These are phyloP conservation scores for Echria macrotheca DNA, from an alignment of 495 filamentous ascomycete genomes.

Conservation along the genomic window DNA sequence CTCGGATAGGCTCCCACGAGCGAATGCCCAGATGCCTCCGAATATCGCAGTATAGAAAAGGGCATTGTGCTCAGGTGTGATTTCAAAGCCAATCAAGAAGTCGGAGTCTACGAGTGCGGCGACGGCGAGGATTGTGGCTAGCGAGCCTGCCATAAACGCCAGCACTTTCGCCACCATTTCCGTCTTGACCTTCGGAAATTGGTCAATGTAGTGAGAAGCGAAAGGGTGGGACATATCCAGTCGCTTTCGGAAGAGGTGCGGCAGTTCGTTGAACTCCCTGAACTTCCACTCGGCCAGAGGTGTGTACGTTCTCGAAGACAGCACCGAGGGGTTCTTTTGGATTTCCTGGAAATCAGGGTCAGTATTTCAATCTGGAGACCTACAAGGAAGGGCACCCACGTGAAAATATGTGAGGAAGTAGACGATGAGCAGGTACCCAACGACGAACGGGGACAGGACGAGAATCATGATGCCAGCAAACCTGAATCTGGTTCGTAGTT, in stretches of 20 bases:
- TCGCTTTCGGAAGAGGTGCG: slow-evolving; percentile 82
- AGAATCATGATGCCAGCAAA: slow-evolving; percentile 83
- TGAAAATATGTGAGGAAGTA: slow-evolving; percentile 93
- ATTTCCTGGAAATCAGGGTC: too few relatives aligned
- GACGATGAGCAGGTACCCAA: slow-evolving; percentile 73
- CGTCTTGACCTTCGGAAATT: slow-evolving; percentile 93
- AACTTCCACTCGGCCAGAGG: slow-evolving; percentile 97
- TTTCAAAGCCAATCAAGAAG: slow-evolving; percentile 84
- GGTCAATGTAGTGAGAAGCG: slow-evolving; percentile 85
- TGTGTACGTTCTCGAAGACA: slow-evolving; percentile 79
- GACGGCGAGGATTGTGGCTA: slow-evolving; percentile 75
- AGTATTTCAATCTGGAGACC: too few relatives aligned
- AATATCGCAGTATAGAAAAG: slow-evolving; percentile 74
- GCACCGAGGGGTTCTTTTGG: slow-evolving; percentile 79
- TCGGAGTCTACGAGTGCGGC: slow-evolving; percentile 82
- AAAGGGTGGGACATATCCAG: slow-evolving; percentile 93
- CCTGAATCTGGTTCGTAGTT: slow-evolving; percentile 66
- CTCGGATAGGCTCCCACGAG: slow-evolving; percentile 73
- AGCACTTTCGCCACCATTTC: slow-evolving; percentile 76
- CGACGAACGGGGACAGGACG: slow-evolving; percentile 75
- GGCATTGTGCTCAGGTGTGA: slow-evolving; percentile 76
- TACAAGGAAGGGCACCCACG: too few relatives aligned
- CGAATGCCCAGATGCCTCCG: slow-evolving; percentile 68
- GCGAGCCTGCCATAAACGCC: slow-evolving; percentile 78
- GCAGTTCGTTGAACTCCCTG: slow-evolving; percentile 94